These are phyloP conservation scores for Yamadazyma sp. DNA, from an alignment of 1,139 yeast genomes.

Conservation along the genomic window DNA sequence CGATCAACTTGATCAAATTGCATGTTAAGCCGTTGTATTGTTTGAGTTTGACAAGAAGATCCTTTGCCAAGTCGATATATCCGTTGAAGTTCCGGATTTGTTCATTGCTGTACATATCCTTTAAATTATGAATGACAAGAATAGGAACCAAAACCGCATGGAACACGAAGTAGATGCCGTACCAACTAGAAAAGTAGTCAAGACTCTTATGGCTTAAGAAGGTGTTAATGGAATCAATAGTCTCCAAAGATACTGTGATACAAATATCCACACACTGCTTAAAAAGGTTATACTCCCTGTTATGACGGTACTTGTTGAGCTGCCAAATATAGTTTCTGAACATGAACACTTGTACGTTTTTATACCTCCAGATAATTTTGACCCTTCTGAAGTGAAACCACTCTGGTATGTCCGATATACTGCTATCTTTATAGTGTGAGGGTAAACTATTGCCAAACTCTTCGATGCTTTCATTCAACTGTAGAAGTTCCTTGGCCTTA, in stretches of 20 bases:
- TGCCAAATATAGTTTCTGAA: slow-evolving; percentile 9
- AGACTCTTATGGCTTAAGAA: slow-evolving; percentile 1
- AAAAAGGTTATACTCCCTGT: slow-evolving; percentile 1
- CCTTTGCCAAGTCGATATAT: slow-evolving; percentile 5
- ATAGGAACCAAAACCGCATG: slow-evolving; percentile 10
- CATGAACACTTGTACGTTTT: slow-evolving; percentile 3
- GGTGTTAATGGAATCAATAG: slow-evolving; percentile 5
- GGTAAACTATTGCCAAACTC: slow-evolving; percentile 7
- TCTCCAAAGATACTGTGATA: slow-evolving; percentile 5
- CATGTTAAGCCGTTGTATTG: slow-evolving; percentile 7
- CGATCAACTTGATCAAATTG: slow-evolving; percentile 10
- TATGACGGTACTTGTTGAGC: slow-evolving; percentile 1
- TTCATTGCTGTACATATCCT: slow-evolving; percentile 2
- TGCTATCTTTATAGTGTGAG: slow-evolving; percentile 6
- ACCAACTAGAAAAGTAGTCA: slow-evolving; percentile 8
- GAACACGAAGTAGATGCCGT: slow-evolving; percentile 7
- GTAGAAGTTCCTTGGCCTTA: no score
- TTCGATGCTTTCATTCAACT: no score
- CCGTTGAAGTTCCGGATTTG: slow-evolving; percentile 4
- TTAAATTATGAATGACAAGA: slow-evolving; percentile 5
- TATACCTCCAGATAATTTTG: slow-evolving; percentile 7
- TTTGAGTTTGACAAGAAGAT: slow-evolving; percentile 4
- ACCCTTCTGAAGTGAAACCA: slow-evolving; percentile 13
- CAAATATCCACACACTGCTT: slow-evolving; percentile 5
- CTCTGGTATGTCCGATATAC: slow-evolving; percentile 6